Evolutionary conservation across 306 rosid species (phyloP), one percentile per base, ranked within the genome.

Genomic region (Arachis hypogaea): DNA sequence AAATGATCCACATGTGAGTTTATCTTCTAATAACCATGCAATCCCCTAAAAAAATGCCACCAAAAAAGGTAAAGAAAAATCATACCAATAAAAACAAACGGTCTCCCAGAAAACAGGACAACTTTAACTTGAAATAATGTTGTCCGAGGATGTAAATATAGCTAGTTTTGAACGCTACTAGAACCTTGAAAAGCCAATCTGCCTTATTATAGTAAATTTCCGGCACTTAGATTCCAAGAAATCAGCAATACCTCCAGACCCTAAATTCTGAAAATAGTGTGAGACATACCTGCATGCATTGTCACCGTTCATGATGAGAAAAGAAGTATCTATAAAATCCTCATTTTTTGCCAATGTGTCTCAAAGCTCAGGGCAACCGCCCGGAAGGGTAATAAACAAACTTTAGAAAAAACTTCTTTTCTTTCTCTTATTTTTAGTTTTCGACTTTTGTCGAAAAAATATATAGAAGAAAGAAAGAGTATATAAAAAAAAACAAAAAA

Each of bases 261-360:
- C 36, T 33, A 33, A 33, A 7, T 30, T 42, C 3, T 54, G 60
- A 63, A 50, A 11, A n/a, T 3, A 43, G 16, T 33, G 38, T 33
- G 38, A 33, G 38, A 33, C 4, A 47, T 38, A 14, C 36, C 7
- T 66, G 14, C 57, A 29, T 14, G n/a, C 73, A 57, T 50, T 10
- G 4, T 55, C 72, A 33, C 38, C 38, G 54, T 74, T 74, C 54
- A 54, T 41, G 60, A 40, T 14, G 14, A 62, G 28, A 73, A 4
- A 1, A 9, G 9, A 45, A 12, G 56, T 16, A 10, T 52, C 40
- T 79, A 73, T 73, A 79, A 60, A 78, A 79, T 18, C 9, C 58
- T 4, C 67, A 42, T 2, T 4, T 43, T 2, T 0, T n/a, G 9
- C 3, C 7, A 62, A 18, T 72, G 5, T 40, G 2, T 58, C 50